These are phyloP conservation scores for Antitrichia curtipendula DNA, from an alignment of 225 moss, liverwort and hornwort species.

Conservation along the genomic window DNA sequence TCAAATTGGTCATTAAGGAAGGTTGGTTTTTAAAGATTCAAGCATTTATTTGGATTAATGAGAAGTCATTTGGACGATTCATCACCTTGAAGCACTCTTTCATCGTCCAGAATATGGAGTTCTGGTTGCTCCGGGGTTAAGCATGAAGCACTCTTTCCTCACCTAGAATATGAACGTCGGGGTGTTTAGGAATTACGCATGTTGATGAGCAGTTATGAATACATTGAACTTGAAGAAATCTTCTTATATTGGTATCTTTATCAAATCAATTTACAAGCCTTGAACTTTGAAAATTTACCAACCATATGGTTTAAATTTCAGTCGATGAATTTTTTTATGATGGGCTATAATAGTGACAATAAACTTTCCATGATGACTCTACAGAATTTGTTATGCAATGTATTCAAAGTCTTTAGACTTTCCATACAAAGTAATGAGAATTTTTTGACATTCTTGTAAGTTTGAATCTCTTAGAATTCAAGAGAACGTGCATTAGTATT, in stretches of 20 bases:
- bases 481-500: background rate
- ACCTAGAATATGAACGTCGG: background rate
- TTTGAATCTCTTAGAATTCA: background rate
- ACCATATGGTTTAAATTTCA: background rate
- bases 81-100: background rate
- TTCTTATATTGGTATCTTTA: background rate
- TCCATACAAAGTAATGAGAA: background rate
- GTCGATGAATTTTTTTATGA: background rate
- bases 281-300: background rate
- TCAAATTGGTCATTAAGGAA: background rate
- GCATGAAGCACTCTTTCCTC: background rate
- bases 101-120: background rate
- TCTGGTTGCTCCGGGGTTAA: background rate
- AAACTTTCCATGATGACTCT: background rate
- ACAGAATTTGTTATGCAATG: background rate
- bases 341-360: too few relatives aligned
- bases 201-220: background rate
- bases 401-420: background rate
- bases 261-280: background rate
- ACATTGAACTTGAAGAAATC: background rate
- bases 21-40: background rate
- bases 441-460: background rate
- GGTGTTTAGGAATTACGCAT: background rate
- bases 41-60: background rate
- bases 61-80: background rate